phyloP scores from a whole-genome alignment of 1,284 basidiomycete genomes.

The Rhodotorula sp. region DNA sequence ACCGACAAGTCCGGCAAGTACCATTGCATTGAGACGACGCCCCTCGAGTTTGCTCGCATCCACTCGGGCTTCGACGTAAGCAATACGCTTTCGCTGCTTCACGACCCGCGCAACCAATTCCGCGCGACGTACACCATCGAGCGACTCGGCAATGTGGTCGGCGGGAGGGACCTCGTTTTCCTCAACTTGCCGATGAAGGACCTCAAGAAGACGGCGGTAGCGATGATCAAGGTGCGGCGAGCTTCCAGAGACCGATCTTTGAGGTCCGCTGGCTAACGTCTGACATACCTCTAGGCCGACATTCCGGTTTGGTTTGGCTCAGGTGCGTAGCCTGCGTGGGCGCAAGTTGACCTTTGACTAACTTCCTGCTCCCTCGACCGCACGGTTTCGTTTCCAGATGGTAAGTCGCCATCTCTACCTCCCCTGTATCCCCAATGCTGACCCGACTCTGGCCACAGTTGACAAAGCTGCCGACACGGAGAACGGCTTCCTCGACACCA shows the following conservation, averaged over 20 bases:
- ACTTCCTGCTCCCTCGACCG: constrained; percentile 49
- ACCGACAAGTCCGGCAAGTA: constrained; percentile 76
- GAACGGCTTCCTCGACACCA: constrained; percentile 55
- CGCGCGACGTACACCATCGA: constrained; percentile 84
- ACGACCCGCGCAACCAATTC: constrained; percentile 85
- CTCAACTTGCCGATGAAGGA: constrained; percentile 81
- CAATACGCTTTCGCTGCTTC: constrained; percentile 84
- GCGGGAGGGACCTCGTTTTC: constrained; percentile 68
- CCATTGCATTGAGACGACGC: constrained; percentile 69
- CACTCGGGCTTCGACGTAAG: constrained; percentile 46
- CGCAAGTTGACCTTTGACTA: too few relatives aligned
- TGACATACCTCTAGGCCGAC: constrained; percentile 45
- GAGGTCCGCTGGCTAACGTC: too few relatives aligned
- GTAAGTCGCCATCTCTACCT: too few relatives aligned
- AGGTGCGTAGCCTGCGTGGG: too few relatives aligned
- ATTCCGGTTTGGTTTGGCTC: constrained; percentile 75
- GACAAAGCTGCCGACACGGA: constrained; percentile 45
- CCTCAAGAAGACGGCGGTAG: constrained; percentile 72
- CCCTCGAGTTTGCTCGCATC: constrained; percentile 61
- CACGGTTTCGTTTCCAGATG: constrained; percentile 35
- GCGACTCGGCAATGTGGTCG: constrained; percentile 88
- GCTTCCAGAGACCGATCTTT: too few relatives aligned
- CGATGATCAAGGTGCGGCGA: constrained; percentile 42
- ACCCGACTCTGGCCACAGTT: constrained; percentile 1
- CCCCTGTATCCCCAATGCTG: too few relatives aligned